These are phyloP conservation scores for Colletotrichum eremochloae DNA, from an alignment of 2,329 filamentous ascomycete species.

Conservation along the genomic window DNA sequence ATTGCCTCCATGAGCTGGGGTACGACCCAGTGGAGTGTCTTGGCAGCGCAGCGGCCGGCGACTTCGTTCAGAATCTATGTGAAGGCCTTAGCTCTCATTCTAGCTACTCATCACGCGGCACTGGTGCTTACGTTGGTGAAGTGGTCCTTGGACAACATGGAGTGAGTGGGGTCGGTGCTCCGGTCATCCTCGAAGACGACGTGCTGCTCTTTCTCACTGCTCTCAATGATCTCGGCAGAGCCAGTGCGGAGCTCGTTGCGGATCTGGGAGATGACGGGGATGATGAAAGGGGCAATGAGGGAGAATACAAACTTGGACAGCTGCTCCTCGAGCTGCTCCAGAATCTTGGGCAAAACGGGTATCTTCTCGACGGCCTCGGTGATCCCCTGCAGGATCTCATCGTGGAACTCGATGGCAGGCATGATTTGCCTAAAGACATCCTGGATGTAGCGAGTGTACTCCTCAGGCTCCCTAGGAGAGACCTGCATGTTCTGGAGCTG, in stretches of 20 bases:
- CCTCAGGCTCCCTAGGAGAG: constrained; percentile 84
- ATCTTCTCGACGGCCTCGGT: constrained; percentile 85
- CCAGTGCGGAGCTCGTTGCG: constrained; percentile 89
- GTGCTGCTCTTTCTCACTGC: constrained; percentile 85
- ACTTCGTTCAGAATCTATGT: constrained; percentile 84
- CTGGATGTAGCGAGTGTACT: constrained; percentile 82
- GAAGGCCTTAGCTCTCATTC: constrained; percentile 23
- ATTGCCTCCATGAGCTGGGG: constrained; percentile 90
- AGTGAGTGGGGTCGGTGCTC: constrained; percentile 88
- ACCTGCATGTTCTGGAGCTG: constrained; percentile 82
- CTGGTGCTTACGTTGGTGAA: constrained; percentile 78
- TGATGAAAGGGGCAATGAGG: constrained; percentile 88
- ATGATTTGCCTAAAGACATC: constrained; percentile 84
- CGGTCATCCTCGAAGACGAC: constrained; percentile 87
- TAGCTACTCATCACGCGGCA: too few relatives aligned
- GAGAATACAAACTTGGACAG: constrained; percentile 91
- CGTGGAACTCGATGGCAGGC: constrained; percentile 91
- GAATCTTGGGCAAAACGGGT: constrained; percentile 84
- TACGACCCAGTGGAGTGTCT: constrained; percentile 86
- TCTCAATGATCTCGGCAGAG: constrained; percentile 88
- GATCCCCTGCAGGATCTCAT: constrained; percentile 86
- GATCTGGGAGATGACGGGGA: constrained; percentile 88
- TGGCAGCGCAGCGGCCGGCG: constrained; percentile 84
- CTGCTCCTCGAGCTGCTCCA: constrained; percentile 90
- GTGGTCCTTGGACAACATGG: constrained; percentile 96